Evolutionary conservation across 257 asterid species (phyloP).

Genomic region (Capsicum chinense): DNA sequence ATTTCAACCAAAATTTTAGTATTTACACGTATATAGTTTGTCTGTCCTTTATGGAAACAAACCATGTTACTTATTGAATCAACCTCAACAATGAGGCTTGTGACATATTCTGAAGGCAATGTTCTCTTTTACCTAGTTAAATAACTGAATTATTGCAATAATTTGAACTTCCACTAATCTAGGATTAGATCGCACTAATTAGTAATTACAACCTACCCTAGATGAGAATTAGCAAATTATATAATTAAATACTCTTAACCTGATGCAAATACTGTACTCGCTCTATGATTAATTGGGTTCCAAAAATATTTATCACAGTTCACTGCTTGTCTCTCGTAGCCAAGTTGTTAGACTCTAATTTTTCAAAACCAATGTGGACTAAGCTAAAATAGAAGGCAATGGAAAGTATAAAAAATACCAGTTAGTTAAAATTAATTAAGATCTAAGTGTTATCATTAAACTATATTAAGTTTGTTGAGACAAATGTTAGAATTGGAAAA

Average conservation of each 20-base stretch:
- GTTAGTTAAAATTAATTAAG: background rate
- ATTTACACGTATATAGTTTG: background rate
- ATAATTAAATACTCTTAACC: background rate
- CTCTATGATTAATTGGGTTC: background rate
- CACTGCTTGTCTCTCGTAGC: too few species aligned
- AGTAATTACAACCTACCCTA: conserved; percentile 28
- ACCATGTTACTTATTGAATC: background rate
- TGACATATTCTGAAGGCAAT: background rate
- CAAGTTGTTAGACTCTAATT: too few species aligned
- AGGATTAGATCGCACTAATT: conserved; percentile 25
- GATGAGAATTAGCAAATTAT: conserved; percentile 10
- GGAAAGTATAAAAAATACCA: background rate
- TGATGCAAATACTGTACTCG: background rate
- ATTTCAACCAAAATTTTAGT: background rate
- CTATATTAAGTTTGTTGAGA: background rate
- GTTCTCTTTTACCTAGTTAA: conserved; percentile 12
- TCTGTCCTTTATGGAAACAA: conserved; percentile 11
- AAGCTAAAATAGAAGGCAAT: too few species aligned
- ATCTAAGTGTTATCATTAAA: background rate
- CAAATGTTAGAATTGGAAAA: background rate
- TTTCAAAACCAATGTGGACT: too few species aligned
- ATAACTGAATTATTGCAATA: conserved; percentile 23
- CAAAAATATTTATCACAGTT: background rate
- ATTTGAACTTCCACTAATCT: conserved; percentile 26
- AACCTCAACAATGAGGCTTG: background rate